Conservation (phyloP, 2,329 filamentous ascomycete genomes). For the Pestalotiopsis sp. region DNA sequence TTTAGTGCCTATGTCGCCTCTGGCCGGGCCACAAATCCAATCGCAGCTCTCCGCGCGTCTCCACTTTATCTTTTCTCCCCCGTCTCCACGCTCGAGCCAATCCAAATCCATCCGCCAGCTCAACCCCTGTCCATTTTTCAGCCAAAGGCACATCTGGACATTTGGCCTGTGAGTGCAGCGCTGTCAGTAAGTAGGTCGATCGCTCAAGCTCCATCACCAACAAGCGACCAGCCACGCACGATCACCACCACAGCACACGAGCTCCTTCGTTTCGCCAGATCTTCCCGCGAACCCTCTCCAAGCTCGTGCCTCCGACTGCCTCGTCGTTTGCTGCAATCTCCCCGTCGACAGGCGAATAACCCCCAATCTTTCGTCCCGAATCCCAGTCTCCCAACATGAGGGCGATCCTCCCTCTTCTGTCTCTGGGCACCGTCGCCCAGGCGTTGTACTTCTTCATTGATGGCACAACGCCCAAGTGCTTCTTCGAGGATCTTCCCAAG, state of each 20-base stretch:
- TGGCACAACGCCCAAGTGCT: slow-evolving; percentile 83
- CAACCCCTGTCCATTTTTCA: slow-evolving; percentile 8
- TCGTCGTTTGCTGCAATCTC: background rate
- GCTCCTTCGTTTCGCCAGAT: background rate
- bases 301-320: background rate
- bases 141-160: slow-evolving; percentile 2
- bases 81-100: background rate
- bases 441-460: slow-evolving; percentile 97
- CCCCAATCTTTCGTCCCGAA: background rate
- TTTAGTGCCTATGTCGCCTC: background rate
- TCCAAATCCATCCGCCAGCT: background rate
- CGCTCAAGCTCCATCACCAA: slow-evolving; percentile 2
- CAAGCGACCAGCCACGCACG: background rate
- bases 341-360: slow-evolving; percentile 14
- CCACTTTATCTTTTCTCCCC: background rate
- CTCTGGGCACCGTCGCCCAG: slow-evolving; percentile 67
- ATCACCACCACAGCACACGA: slow-evolving; percentile 1
- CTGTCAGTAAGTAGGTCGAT: background rate
- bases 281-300: background rate
- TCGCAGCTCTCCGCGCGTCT: background rate
- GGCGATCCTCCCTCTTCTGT: slow-evolving; percentile 64
- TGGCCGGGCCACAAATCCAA: background rate
- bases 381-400: slow-evolving; percentile 49
- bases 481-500: slow-evolving; percentile 97
- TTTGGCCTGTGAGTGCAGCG: slow-evolving; percentile 6